phyloP scores from a whole-genome alignment of 805 yeast genomes.

The Barnettozyma siamensis region DNA sequence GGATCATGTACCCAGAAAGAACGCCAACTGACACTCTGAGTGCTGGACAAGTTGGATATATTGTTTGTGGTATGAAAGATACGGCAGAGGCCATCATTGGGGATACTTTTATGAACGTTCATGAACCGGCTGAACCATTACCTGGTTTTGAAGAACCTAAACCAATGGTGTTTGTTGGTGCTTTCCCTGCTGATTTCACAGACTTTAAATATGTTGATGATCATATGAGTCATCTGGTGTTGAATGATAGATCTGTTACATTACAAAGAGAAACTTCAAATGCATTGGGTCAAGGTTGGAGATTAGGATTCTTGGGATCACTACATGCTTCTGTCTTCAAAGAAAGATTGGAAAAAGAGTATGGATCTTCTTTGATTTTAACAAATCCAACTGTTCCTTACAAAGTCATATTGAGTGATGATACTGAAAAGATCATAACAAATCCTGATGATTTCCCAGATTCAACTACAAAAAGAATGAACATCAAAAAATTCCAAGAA shows the following conservation, averaged over 20 bases:
- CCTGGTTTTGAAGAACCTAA: conserved; percentile 97
- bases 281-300: conserved; percentile 97
- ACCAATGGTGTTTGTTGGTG: conserved; percentile 98
- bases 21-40: conserved; percentile 53
- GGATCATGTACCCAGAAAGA: conserved; percentile 92
- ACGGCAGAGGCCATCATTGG: conserved; percentile 86
- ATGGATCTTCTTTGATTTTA: conserved; percentile 85
- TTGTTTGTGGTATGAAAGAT: conserved; percentile 91
- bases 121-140: conserved; percentile 60
- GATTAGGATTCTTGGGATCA: conserved; percentile 91
- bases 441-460: conserved; percentile 95
- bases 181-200: conserved; percentile 92
- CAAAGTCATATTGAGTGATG: conserved; percentile 62
- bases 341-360: conserved; percentile 87
- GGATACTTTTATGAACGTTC: conserved; percentile 72
- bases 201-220: conserved; percentile 89
- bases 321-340: conserved; percentile 92
- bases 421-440: conserved; percentile 58
- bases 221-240: conserved; percentile 77
- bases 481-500: conserved; percentile 57
- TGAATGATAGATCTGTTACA: conserved; percentile 89
- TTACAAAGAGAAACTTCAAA: conserved; percentile 86
- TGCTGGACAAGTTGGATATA: conserved; percentile 94
- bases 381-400: conserved; percentile 98
- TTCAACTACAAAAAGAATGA: conserved; percentile 29